Evolutionary conservation across 495 filamentous ascomycete genomes (phyloP).

Genomic region (Aspergillus baeticus): DNA sequence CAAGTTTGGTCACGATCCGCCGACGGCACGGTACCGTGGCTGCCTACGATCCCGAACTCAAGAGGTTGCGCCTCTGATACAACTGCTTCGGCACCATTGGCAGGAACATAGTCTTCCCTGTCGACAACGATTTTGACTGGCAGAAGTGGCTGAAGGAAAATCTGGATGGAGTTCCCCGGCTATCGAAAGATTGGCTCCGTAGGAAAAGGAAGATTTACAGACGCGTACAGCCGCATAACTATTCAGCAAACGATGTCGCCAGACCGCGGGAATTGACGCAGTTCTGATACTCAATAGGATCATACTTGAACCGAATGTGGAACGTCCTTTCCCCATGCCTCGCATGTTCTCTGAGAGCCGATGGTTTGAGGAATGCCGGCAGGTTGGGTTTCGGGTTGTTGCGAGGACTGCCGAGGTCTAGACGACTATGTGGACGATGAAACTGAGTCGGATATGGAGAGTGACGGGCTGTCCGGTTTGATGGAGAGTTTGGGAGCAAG

Average conservation of each 20-base stretch:
- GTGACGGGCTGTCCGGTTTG: too few relatives aligned
- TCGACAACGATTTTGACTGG: not conserved
- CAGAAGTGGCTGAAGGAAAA: not conserved
- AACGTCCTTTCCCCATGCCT: not conserved
- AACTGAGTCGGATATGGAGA: too few relatives aligned
- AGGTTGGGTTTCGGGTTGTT: not conserved
- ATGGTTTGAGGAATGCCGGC: not conserved
- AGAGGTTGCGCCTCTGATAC: not conserved
- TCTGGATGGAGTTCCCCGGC: not conserved
- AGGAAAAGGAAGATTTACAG: not conserved
- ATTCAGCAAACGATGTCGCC: not conserved
- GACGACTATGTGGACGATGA: too few relatives aligned
- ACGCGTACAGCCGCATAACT: not conserved
- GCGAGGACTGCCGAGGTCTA: not conserved
- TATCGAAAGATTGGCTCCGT: not conserved
- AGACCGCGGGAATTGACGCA: not conserved
- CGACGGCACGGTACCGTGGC: not conserved
- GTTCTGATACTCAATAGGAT: not conserved
- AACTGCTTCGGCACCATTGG: not conserved
- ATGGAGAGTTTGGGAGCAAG: too few relatives aligned
- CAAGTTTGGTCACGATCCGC: not conserved
- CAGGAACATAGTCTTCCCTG: not conserved
- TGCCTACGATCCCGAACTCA: not conserved
- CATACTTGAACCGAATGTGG: not conserved
- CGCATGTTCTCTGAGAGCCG: not conserved